Conservation (phyloP, 208 protist genomes). For the Acanthamoeba castellanii region DNA sequence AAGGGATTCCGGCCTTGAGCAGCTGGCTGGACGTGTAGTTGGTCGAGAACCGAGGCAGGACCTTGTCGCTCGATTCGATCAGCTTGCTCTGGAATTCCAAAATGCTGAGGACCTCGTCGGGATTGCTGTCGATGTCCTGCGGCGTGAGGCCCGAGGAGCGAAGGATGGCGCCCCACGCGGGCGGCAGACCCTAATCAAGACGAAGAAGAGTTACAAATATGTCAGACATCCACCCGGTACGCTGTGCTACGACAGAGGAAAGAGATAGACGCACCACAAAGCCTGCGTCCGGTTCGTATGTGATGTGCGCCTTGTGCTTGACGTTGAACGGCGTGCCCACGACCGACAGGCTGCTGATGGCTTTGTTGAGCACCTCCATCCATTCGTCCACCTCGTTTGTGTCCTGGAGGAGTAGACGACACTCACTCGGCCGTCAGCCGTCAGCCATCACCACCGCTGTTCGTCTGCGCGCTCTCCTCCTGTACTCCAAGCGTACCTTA, state of each 20-base stretch:
- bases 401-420: neutral
- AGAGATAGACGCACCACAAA: conserved; percentile 65
- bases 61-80: conserved; percentile 26
- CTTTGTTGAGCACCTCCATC: neutral
- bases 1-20: neutral
- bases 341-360: conserved; percentile 39
- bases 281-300: conserved; percentile 78
- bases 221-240: neutral
- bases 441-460: no score
- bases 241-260: neutral
- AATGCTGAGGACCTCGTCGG: conserved; percentile 77
- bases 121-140: conserved; percentile 80
- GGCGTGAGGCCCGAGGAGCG: conserved; percentile 75
- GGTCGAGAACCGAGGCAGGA: conserved; percentile 14
- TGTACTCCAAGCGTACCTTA: neutral
- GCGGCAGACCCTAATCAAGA: conserved; percentile 75
- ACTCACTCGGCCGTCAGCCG: neutral
- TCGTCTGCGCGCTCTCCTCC: neutral
- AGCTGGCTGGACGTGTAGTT: neutral
- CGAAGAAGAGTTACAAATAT: neutral
- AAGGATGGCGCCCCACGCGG: conserved; percentile 83
- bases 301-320: conserved; percentile 81
- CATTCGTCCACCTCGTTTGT: conserved; percentile 18
- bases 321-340: conserved; percentile 83
- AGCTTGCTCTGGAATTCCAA: conserved; percentile 80